Conservation (phyloP, 345 rosid genomes). For the Rhodamnia rubescens region DNA sequence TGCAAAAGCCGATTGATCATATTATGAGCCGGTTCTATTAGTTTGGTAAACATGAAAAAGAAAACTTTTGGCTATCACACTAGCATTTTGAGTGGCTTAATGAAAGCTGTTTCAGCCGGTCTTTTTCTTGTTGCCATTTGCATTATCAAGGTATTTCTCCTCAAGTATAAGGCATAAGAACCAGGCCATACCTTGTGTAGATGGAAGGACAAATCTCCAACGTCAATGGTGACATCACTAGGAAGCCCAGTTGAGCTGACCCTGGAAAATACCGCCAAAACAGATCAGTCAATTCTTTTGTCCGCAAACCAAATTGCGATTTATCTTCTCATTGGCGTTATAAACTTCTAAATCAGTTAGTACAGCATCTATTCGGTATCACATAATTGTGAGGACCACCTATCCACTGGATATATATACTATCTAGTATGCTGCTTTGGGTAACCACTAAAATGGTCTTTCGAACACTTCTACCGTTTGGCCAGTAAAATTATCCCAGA, state of each 20-base stretch:
- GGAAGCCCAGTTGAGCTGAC: slow-evolving; percentile 71
- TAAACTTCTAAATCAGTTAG: background rate
- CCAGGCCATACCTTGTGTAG: slow-evolving; percentile 59
- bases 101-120: background rate
- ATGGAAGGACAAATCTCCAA: slow-evolving; percentile 55
- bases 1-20: background rate
- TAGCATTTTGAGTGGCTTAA: background rate
- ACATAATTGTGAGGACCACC: background rate
- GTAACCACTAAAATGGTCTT: background rate
- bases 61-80: background rate
- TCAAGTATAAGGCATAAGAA: background rate
- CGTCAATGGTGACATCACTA: slow-evolving; percentile 65
- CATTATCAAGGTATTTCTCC: background rate
- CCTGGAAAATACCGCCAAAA: slow-evolving; percentile 28
- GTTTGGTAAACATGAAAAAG: background rate
- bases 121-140: background rate
- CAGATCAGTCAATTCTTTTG: background rate
- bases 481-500: background rate
- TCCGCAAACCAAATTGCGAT: background rate
- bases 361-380: background rate
- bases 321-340: background rate
- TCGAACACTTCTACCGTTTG: background rate
- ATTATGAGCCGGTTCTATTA: background rate
- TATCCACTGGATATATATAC: background rate
- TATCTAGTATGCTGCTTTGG: background rate